Base-by-base conservation (phyloP, 106 monocot genomes). In the Phalaenopsis equestris region DNA sequence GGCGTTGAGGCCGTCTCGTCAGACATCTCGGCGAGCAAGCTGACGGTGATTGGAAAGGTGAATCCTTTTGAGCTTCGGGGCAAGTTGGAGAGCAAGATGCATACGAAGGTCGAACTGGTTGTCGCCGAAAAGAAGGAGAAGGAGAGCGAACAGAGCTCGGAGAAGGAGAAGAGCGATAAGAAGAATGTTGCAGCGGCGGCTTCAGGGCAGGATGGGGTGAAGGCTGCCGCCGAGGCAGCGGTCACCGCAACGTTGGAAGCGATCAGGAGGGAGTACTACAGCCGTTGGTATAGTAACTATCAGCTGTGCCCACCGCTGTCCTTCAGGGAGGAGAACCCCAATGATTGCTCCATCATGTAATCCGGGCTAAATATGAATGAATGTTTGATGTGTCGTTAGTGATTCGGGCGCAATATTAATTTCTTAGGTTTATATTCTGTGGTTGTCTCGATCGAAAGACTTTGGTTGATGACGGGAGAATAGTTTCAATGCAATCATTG, bases 251-350 rank as follows among this genome's bases (percentile, higher is more conserved):
- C 8, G 48, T 8, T 48, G 4, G 48, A 48, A 1, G 9, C 48
- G 4, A 48, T 6, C 48, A 48, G 10, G 48, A 48, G 1, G 48
- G 48, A 48, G 6, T 48, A 48, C 48, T 48, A 48, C 8, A 9
- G 6, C 0, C 8, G 48, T 48, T 6, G 8, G 5, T 48, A 48
- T 10, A 9, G 48, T 48, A 8, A 8, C 48, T 48, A 48, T 48
- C 48, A 1, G 6, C 0, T 48, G 38, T 84, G 86, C 67, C 81
- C 92, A 16, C 90, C 92, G 17, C 96, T 90, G 79, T 21, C 92
- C 41, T 94, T 97, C 77, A 97, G 92, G 80, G 97, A 97, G 19
- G 94, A 97, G 79, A 97, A 97, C 82, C 94, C 97, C 36, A 94
- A 97, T 79, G 92, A 90, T 1, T 97, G 97, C 82, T 86, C 48